These are phyloP conservation scores for Moesziomyces antarcticus DNA, from an alignment of 1,284 basidiomycete genomes.

Conservation along the genomic window DNA sequence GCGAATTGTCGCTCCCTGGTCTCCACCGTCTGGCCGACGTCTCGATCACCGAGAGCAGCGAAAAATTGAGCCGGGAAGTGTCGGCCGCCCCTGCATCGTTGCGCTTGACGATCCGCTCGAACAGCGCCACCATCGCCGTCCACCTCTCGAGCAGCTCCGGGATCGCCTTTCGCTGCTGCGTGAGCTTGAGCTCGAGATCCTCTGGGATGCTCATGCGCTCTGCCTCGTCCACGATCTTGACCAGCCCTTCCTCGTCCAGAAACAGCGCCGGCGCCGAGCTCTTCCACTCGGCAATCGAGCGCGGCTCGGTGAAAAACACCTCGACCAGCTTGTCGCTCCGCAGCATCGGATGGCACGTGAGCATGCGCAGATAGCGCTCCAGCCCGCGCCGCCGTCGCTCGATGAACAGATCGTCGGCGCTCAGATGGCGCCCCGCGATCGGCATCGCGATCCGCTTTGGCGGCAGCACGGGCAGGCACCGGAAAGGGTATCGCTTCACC, in stretches of 20 bases:
- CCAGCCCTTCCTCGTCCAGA: constrained; percentile 41
- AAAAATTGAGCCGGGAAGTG: constrained; percentile 47
- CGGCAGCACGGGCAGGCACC: constrained; percentile 49
- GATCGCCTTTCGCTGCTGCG: constrained; percentile 39
- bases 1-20: constrained; percentile 36
- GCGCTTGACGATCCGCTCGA: constrained; percentile 46
- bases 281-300: constrained; percentile 37
- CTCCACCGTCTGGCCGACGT: constrained; percentile 37
- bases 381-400: constrained; percentile 42
- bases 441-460: constrained; percentile 52
- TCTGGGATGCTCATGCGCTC: constrained; percentile 48
- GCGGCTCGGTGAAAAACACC: constrained; percentile 43
- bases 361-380: constrained; percentile 43
- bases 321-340: constrained; percentile 45
- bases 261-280: constrained; percentile 42
- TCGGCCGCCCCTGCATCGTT: constrained; percentile 51
- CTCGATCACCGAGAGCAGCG: constrained; percentile 39
- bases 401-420: constrained; percentile 46
- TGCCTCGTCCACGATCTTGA: constrained; percentile 41
- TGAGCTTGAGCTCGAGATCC: constrained; percentile 43
- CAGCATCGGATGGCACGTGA: constrained; percentile 43
- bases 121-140: constrained; percentile 43
- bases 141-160: constrained; percentile 45
- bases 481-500: constrained; percentile 53
- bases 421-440: constrained; percentile 42